Base-by-base conservation (phyloP, 495 filamentous ascomycete genomes). In the Bombardia bombarda region DNA sequence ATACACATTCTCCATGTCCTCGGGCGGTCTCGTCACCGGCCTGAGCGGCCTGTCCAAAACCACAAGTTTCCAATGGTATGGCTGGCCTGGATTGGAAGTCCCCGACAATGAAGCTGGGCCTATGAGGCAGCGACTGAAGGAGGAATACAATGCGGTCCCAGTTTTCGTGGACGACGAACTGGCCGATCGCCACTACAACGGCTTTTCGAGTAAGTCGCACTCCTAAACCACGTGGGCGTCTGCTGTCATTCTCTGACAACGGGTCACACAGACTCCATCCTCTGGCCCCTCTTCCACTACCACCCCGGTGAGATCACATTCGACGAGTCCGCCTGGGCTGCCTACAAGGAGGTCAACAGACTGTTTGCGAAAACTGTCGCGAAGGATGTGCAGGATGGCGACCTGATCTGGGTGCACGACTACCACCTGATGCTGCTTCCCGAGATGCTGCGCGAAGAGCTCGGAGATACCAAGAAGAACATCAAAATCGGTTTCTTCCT, bases 251-350 rank as follows among this genome's bases (percentile, higher is more conserved):
- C 12, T 7, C 38, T 40, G 38, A 40, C 10, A 3, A 10, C 10
- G 13, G 14, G n/a, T 19, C 17, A 18, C 14, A 14, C 53, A 94
- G 89, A 97, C 60, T 86, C 84, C 1, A 94, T 94, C 50, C 77
- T 95, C 23, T 97, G 90, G 90, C 90, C 90, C 3, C 79, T 94
- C 10, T 88, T 97, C 57, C 90, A 95, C 68, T 97, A 95, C 63
- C 89, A 95, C 56, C 86, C 88, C 10, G 88, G 87, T 38, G 90
- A 96, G 68, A 87, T 95, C 40, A 84, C 77, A 26, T 95, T 94
- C 61, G 80, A 92, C 56, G 88, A 95, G 59, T 79, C 74, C 7
- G 78, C 85, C 3, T 95, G 90, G 90, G 67, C 78, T 17, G 87
- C 88, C 30, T 97, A 97, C 69, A 71, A 73, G 38, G 79, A 87